A percentile compares a stretch with the other conserved stretches of the same genome.
Conservation (phyloP, 352 stramenopile species). For the Pilasporangium apinafurcum region DNA sequence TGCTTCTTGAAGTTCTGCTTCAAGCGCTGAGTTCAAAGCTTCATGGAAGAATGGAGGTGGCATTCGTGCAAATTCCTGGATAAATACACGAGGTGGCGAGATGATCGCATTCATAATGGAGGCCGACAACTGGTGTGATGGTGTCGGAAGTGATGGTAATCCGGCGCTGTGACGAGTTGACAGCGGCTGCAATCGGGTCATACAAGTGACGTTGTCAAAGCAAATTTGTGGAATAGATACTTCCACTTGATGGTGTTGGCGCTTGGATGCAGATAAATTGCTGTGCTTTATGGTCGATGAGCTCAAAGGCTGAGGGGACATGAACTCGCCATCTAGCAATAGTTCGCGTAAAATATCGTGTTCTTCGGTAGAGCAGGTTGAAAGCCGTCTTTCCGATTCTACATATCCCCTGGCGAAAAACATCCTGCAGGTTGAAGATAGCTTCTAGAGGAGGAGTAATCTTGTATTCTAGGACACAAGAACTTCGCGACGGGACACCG, state of each 20-base stretch:
- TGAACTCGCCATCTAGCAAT: slow-evolving; percentile 60
- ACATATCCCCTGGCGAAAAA: slow-evolving; percentile 71
- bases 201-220: slow-evolving; percentile 55
- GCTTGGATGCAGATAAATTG: slow-evolving; percentile 26
- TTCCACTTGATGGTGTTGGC: slow-evolving; percentile 45
- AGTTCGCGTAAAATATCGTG: slow-evolving; percentile 73
- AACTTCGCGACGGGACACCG: slow-evolving; percentile 2
- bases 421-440: slow-evolving; percentile 20
- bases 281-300: slow-evolving; percentile 11
- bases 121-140: slow-evolving; percentile 26
- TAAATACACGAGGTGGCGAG: slow-evolving; percentile 66
- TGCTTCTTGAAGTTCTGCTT: slow-evolving; percentile 15
- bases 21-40: slow-evolving; percentile 6
- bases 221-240: slow-evolving; percentile 67
- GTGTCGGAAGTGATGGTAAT: slow-evolving; percentile 27
- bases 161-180: slow-evolving; percentile 31
- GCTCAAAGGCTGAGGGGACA: slow-evolving; percentile 42
- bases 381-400: slow-evolving; percentile 51
- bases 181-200: slow-evolving; percentile 52
- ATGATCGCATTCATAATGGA: slow-evolving; percentile 68
- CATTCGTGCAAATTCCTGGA: slow-evolving; percentile 65
- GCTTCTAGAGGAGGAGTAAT: slow-evolving; percentile 9
- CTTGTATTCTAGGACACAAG: too few relatives aligned
- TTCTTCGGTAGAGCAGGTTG: slow-evolving; percentile 42
- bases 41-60: slow-evolving; percentile 69